A percentile compares a stretch with the other conserved stretches of the same genome.
phyloP scores from a whole-genome alignment of 1,284 basidiomycete species.

The Puccinia horiana region DNA sequence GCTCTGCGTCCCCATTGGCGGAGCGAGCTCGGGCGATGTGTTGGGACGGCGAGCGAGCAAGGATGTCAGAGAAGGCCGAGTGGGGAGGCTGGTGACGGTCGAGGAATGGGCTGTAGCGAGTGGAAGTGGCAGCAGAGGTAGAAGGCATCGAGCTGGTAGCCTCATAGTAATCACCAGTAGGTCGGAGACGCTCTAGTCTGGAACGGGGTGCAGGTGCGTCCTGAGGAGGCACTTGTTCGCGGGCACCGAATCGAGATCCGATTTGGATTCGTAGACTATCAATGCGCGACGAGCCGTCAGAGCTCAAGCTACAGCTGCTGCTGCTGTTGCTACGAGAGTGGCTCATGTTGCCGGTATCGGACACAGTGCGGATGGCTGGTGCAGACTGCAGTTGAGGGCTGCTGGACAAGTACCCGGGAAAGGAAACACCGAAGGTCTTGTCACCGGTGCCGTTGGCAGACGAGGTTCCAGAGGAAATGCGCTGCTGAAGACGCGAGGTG shows the following conservation, averaged over 20 bases:
- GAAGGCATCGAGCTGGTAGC: conserved; percentile 19
- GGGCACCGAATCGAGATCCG: conserved; percentile 11
- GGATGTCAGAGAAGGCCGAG: conserved; percentile 33
- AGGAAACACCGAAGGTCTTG: background rate
- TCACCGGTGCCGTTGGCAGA: background rate
- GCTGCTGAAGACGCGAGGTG: conserved; percentile 29
- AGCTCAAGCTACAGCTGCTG: conserved; percentile 6
- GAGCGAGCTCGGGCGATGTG: conserved; percentile 30
- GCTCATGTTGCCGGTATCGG: background rate
- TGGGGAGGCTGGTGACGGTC: conserved; percentile 31
- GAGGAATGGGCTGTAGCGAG: conserved; percentile 26
- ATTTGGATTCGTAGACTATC: conserved; percentile 25
- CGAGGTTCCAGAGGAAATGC: background rate
- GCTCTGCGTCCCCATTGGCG: conserved; percentile 10
- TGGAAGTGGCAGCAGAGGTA: conserved; percentile 23
- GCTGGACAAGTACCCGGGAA: conserved; percentile 11
- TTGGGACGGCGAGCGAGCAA: conserved; percentile 34
- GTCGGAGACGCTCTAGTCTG: conserved; percentile 22
- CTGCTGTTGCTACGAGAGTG: conserved; percentile 18
- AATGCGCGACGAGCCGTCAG: conserved; percentile 8
- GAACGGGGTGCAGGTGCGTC: conserved; percentile 32
- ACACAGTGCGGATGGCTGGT: background rate
- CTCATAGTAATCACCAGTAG: conserved; percentile 21
- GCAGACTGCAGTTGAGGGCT: conserved; percentile 21
- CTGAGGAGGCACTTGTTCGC: conserved; percentile 36